phyloP scores from a whole-genome alignment of 495 filamentous ascomycete genomes.

The Lentithecium fluviatile region DNA sequence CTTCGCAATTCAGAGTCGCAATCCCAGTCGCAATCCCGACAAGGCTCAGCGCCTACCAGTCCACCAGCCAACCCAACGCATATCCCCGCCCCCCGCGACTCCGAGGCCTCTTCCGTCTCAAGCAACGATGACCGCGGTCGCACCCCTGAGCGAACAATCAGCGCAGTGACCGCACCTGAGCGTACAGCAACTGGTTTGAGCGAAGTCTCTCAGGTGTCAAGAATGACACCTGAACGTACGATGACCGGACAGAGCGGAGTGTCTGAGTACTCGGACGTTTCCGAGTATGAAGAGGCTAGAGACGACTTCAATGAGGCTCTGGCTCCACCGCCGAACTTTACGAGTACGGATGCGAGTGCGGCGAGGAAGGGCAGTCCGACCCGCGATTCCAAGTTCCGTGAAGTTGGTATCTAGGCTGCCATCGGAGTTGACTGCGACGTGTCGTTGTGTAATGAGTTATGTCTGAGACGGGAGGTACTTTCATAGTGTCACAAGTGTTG shows the following conservation, averaged over 20 bases:
- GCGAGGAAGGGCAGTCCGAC: conserved; percentile 27
- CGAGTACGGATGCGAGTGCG: not conserved
- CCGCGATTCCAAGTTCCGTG: conserved; percentile 28
- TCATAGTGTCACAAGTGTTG: no score
- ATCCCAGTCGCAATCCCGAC: not conserved
- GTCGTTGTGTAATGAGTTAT: not conserved
- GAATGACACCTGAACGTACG: no score
- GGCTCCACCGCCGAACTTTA: conserved; percentile 27
- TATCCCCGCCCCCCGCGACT: conserved; percentile 8
- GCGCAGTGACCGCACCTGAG: not conserved
- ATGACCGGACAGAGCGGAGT: conserved; percentile 2
- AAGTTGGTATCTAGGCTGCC: conserved; percentile 23
- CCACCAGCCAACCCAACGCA: not conserved
- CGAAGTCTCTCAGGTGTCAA: not conserved
- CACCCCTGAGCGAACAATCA: conserved; percentile 1
- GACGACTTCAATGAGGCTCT: conserved; percentile 31
- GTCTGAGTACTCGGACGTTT: not conserved
- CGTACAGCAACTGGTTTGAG: conserved; percentile 4
- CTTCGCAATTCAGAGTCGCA: conserved; percentile 6
- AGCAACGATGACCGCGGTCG: conserved; percentile 1
- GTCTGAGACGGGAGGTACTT: no score
- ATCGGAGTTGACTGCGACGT: not conserved
- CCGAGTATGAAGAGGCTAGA: conserved; percentile 30
- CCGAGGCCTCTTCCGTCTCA: conserved; percentile 24
- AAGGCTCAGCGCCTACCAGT: conserved; percentile 8